These are phyloP conservation scores for Penicillium bovifimosum DNA, from an alignment of 495 filamentous ascomycete species.

Conservation along the genomic window DNA sequence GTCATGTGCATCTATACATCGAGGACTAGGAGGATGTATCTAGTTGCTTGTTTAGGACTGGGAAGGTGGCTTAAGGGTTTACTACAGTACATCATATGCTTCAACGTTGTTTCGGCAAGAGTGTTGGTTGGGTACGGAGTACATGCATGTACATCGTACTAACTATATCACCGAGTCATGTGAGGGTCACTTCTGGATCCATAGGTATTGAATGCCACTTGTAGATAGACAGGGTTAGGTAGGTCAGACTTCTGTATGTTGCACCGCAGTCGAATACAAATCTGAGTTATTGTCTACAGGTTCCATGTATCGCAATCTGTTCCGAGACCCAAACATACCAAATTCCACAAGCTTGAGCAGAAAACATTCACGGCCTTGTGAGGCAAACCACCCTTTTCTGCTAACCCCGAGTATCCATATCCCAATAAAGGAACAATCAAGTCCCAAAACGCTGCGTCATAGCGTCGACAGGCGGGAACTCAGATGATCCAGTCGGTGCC, in stretches of 20 bases:
- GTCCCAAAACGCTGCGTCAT: constrained; percentile 21
- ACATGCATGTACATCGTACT: background rate
- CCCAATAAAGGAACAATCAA: background rate
- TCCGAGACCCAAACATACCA: background rate
- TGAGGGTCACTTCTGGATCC: no score
- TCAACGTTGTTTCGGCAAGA: no score
- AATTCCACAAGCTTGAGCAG: background rate
- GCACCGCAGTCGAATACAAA: no score
- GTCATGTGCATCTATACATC: background rate
- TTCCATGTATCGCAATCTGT: no score
- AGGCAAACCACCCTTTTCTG: background rate
- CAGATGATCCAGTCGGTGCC: constrained; percentile 7
- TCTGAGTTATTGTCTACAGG: no score
- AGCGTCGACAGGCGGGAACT: constrained; percentile 17
- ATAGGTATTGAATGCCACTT: no score
- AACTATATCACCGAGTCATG: no score
- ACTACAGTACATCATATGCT: background rate
- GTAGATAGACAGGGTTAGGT: no score
- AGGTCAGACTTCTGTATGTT: no score
- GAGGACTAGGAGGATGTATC: background rate
- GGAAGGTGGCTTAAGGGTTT: background rate
- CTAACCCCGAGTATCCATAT: background rate
- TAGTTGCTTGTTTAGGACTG: background rate
- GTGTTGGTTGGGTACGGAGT: no score
- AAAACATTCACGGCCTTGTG: background rate